These are phyloP conservation scores for Leccinum subspadiceum DNA, from an alignment of 1,284 basidiomycete species.

Conservation along the genomic window DNA sequence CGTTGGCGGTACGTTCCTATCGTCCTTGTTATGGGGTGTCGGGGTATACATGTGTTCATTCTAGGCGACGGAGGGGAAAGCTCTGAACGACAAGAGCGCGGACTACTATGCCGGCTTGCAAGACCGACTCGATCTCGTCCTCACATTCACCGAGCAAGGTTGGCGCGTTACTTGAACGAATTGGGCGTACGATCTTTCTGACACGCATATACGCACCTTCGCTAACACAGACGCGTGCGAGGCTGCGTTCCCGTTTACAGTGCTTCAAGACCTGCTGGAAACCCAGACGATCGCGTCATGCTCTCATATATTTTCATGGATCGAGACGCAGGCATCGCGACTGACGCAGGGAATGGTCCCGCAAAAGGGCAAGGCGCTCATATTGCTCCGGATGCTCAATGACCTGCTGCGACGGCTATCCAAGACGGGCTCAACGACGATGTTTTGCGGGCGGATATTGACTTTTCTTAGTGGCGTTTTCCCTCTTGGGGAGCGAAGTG, in stretches of 20 bases:
- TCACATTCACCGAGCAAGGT: conserved; percentile 75
- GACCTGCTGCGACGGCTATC: conserved; percentile 83
- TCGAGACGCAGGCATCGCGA: conserved; percentile 64
- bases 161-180: conserved; percentile 34
- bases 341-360: conserved; percentile 77
- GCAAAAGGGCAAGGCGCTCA: conserved; percentile 82
- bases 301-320: conserved; percentile 82
- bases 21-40: neutral
- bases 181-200: conserved; percentile 14
- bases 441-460: conserved; percentile 86
- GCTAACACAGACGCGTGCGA: conserved; percentile 50
- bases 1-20: conserved; percentile 55
- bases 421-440: conserved; percentile 77
- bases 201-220: neutral
- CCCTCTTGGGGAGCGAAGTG: conserved; percentile 84
- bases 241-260: conserved; percentile 52
- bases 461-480: conserved; percentile 85
- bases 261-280: conserved; percentile 77
- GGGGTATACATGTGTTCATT: neutral
- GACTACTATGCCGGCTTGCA: conserved; percentile 62
- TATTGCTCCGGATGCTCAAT: conserved; percentile 81
- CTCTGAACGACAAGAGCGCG: conserved; percentile 43
- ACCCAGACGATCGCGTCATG: conserved; percentile 80
- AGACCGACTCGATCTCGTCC: conserved; percentile 64
- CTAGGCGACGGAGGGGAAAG: conserved; percentile 63